Percentiles rank a stretch among this genome's conserved stretches.
phyloP scores from a whole-genome alignment of 164 flowering plant genomes.

The Vitis cinerea region DNA sequence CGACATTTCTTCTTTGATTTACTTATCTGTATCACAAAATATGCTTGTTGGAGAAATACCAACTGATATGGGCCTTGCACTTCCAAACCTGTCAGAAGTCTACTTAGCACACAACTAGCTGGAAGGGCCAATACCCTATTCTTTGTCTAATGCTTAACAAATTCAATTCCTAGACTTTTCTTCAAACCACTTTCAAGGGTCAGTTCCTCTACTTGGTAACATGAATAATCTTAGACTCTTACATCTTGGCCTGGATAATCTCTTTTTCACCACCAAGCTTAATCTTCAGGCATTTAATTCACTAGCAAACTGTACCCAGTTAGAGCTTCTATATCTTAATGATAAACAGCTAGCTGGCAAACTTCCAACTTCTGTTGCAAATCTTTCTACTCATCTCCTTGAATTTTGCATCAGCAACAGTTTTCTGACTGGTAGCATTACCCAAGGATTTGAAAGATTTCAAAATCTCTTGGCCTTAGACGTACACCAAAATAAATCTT shows the following conservation, averaged over 20 bases:
- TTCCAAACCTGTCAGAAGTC: constrained; percentile 7
- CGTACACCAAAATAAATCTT: constrained; percentile 4
- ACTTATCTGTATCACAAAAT: constrained; percentile 3
- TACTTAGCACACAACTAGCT: constrained; percentile 3
- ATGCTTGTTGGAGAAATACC: constrained; percentile 6
- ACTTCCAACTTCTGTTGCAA: constrained; percentile 12
- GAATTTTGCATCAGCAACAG: constrained; percentile 9
- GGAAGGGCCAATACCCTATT: constrained; percentile 5
- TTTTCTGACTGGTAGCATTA: constrained; percentile 6
- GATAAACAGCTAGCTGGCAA: constrained; percentile 6
- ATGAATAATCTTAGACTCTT: constrained; percentile 1
- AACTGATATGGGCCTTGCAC: not conserved
- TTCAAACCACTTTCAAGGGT: constrained; percentile 9
- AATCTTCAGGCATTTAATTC: constrained; percentile 9
- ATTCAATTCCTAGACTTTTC: constrained; percentile 19
- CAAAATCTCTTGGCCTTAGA: constrained; percentile 12
- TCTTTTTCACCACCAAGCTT: constrained; percentile 7
- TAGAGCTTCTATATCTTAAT: not conserved
- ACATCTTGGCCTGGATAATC: constrained; percentile 4
- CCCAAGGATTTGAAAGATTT: constrained; percentile 1
- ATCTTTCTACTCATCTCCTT: constrained; percentile 10
- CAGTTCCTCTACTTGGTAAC: constrained; percentile 8
- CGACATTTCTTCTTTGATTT: constrained; percentile 13
- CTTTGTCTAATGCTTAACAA: constrained; percentile 1
- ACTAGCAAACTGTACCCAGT: constrained; percentile 4